Conservation (phyloP, 2,329 filamentous ascomycete genomes). For the Venturia oleaginea region DNA sequence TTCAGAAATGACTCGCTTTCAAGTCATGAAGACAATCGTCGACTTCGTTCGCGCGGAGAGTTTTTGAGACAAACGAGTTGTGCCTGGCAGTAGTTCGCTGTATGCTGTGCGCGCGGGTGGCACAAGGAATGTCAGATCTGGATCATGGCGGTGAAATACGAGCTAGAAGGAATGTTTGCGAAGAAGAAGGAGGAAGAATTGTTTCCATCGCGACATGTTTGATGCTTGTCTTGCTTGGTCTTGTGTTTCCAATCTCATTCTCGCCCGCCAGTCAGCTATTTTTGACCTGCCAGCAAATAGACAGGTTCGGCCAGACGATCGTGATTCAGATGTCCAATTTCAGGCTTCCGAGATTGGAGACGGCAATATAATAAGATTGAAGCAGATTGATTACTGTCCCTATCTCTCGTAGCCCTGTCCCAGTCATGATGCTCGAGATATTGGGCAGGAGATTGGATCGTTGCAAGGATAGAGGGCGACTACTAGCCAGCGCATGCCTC, state of each 20-base stretch:
- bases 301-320: background rate
- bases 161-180: background rate
- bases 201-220: background rate
- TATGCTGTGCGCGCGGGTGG: background rate
- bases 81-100: background rate
- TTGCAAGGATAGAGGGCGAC: background rate
- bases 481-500: background rate
- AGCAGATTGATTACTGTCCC: slow-evolving; percentile 3
- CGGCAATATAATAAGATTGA: slow-evolving; percentile 8
- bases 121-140: background rate
- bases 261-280: no score
- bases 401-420: background rate
- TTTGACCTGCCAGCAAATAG: background rate
- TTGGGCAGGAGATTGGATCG: background rate
- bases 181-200: background rate
- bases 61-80: background rate
- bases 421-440: slow-evolving; percentile 1
- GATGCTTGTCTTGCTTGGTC: no score
- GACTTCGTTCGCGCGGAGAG: background rate
- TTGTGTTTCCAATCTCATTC: no score
- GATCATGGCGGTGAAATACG: no score
- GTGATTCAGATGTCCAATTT: background rate
- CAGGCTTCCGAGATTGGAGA: slow-evolving; percentile 1
- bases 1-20: background rate
- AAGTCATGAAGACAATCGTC: background rate